These are phyloP conservation scores for Lactarius hengduanensis DNA, from an alignment of 768 basidiomycete species.

Conservation along the genomic window DNA sequence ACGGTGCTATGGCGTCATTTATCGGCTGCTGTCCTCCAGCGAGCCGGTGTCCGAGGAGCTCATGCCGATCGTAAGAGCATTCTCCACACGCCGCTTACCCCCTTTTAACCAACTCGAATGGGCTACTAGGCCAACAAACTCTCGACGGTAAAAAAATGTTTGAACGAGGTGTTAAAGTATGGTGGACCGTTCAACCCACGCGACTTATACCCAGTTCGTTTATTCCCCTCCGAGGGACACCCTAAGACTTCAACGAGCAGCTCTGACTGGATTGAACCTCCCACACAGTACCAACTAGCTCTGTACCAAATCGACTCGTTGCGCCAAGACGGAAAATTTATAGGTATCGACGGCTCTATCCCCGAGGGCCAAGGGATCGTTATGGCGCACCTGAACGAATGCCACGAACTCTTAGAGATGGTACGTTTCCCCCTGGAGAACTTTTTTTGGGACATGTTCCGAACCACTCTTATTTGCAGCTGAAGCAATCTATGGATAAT, in stretches of 20 bases:
- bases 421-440: conserved; percentile 43
- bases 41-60: conserved; percentile 98
- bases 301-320: conserved; percentile 93
- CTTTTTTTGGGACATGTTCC: neutral
- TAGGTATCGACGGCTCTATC: conserved; percentile 81
- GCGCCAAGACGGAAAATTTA: conserved; percentile 91
- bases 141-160: conserved; percentile 93
- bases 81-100: conserved; percentile 1
- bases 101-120: neutral
- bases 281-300: conserved; percentile 85
- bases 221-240: neutral
- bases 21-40: conserved; percentile 87
- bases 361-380: conserved; percentile 97
- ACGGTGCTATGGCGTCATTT: conserved; percentile 95
- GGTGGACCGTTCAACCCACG: conserved; percentile 91
- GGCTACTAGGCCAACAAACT: conserved; percentile 99
- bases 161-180: conserved; percentile 94
- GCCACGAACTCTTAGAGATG: conserved; percentile 95
- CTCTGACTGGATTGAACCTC: conserved; percentile 15
- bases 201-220: conserved; percentile 87
- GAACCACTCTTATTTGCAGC: conserved; percentile 38
- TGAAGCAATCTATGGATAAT: conserved; percentile 80
- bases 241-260: neutral
- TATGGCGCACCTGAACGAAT: conserved; percentile 94
- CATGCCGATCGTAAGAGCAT: conserved; percentile 80